A percentile compares a stretch with the other conserved stretches of the same genome.
Conservation (phyloP, 257 asterid genomes). For the Solanum okadae region DNA sequence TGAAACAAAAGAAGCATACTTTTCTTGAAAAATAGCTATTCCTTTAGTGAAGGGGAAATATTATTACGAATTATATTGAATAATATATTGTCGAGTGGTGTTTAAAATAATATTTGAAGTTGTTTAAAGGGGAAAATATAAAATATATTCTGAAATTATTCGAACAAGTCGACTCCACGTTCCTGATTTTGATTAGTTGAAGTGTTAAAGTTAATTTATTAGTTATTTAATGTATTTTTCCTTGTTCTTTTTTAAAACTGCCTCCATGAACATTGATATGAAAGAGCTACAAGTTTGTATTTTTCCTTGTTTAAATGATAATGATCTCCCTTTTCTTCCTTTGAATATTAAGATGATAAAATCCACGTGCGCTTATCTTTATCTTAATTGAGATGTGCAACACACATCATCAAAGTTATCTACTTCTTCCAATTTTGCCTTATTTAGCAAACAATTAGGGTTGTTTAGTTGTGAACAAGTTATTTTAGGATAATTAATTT, state of each 20-base stretch:
- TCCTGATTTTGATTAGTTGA: neutral
- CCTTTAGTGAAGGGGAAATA: neutral
- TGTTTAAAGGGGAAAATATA: neutral
- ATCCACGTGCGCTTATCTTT: neutral
- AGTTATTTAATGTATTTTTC: too few species aligned
- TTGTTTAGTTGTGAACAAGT: rapidly evolving
- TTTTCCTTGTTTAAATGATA: neutral
- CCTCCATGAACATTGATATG: too few species aligned
- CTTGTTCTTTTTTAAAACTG: neutral
- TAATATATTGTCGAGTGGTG: neutral
- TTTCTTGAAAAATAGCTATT: neutral
- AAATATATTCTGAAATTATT: neutral
- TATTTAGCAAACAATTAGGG: neutral
- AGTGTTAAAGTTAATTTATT: neutral
- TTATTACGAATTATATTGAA: neutral
- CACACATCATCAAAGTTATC: neutral
- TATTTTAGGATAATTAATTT: too few species aligned
- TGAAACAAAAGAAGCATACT: neutral
- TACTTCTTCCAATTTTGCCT: neutral
- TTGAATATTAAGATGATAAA: neutral
- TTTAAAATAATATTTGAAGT: neutral
- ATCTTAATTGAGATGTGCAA: neutral
- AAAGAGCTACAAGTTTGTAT: too few species aligned
- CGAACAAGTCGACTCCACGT: neutral
- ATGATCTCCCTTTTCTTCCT: neutral